phyloP scores from a whole-genome alignment of 208 protist species.

The Naegleria fowleri region DNA sequence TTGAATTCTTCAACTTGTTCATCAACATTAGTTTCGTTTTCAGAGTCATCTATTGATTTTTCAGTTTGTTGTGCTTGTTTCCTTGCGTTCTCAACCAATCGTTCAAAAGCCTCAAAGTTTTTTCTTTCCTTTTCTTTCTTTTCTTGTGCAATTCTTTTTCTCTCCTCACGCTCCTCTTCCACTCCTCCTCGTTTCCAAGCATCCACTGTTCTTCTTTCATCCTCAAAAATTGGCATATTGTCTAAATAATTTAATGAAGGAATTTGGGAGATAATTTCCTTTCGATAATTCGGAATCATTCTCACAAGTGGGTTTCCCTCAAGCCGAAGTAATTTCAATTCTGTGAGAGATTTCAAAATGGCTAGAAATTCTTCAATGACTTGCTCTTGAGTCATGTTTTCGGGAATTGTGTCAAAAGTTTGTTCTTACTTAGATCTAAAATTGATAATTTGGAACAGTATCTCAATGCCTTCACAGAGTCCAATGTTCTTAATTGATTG shows the following conservation, averaged over 20 bases:
- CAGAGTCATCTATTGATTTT: not conserved
- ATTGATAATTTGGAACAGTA: constrained; percentile 25
- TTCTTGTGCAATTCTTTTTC: constrained; percentile 16
- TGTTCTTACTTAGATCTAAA: constrained; percentile 48
- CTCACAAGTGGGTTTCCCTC: constrained; percentile 42
- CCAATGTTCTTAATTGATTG: constrained; percentile 37
- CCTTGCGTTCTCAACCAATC: constrained; percentile 7
- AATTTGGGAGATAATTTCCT: constrained; percentile 35
- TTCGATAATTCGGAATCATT: constrained; percentile 43
- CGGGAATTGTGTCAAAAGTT: constrained; percentile 30
- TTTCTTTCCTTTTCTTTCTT: constrained; percentile 18
- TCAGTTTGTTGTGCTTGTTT: not conserved
- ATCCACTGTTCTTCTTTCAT: constrained; percentile 36
- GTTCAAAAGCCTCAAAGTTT: constrained; percentile 14
- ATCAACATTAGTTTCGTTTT: not conserved
- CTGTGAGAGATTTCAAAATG: not conserved
- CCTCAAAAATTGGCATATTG: constrained; percentile 47
- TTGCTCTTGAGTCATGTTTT: not conserved
- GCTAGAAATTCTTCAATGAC: not conserved
- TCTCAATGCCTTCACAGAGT: constrained; percentile 30
- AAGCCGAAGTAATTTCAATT: constrained; percentile 44
- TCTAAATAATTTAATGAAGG: constrained; percentile 51
- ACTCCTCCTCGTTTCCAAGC: constrained; percentile 41
- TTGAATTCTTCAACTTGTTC: not conserved
- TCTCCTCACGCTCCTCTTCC: constrained; percentile 31